A percentile compares a stretch with the other conserved stretches of the same genome.
phyloP scores from a whole-genome alignment of 2,329 filamentous ascomycete genomes.

The Thermothelomyces thermophilus region DNA sequence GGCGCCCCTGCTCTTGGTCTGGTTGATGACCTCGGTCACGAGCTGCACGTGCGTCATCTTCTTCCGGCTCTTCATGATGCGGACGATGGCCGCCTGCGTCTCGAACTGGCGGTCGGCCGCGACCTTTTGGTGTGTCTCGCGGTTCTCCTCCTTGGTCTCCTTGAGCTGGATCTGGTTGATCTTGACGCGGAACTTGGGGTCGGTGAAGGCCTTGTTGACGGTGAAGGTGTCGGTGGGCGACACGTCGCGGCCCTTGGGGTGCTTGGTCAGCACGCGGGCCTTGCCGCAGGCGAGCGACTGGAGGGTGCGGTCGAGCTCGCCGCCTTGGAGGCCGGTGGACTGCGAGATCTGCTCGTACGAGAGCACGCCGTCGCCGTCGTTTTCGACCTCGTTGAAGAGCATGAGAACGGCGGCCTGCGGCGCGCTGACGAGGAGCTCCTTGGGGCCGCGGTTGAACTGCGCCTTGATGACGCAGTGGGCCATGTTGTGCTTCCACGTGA shows the following conservation, averaged over 20 bases:
- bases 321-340: constrained; percentile 66
- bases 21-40: constrained; percentile 84
- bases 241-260: constrained; percentile 79
- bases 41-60: constrained; percentile 78
- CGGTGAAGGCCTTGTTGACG: constrained; percentile 69
- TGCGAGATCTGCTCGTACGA: constrained; percentile 69
- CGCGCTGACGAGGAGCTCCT: constrained; percentile 84
- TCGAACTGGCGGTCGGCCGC: constrained; percentile 88
- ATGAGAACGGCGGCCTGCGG: constrained; percentile 89
- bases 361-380: constrained; percentile 49
- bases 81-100: constrained; percentile 91
- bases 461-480: constrained; percentile 84
- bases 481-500: constrained; percentile 91
- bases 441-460: constrained; percentile 68
- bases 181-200: constrained; percentile 85
- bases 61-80: constrained; percentile 95
- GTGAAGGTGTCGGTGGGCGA: constrained; percentile 72
- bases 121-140: constrained; percentile 85
- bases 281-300: constrained; percentile 93
- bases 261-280: constrained; percentile 74
- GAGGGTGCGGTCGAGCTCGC: constrained; percentile 79
- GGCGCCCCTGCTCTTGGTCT: constrained; percentile 79
- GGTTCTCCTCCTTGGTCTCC: constrained; percentile 92
- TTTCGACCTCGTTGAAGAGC: constrained; percentile 71
- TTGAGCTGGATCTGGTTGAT: constrained; percentile 98